Percentiles rank a stretch among this genome's conserved stretches.
phyloP scores from a whole-genome alignment of 331 rosid genomes.

The Dryas integrifolia region DNA sequence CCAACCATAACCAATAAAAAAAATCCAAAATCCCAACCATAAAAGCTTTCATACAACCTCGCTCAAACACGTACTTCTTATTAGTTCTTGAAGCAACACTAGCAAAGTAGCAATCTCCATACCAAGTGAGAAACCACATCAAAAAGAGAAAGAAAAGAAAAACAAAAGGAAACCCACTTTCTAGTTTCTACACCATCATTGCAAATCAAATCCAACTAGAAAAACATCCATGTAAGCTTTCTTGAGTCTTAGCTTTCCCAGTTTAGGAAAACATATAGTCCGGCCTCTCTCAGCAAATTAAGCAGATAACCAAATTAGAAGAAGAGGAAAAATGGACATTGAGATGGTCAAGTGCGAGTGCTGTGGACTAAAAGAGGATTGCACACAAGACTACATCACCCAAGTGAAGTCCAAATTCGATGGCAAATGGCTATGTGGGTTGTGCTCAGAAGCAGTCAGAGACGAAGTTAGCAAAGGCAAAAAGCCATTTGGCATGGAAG shows the following conservation, averaged over 20 bases:
- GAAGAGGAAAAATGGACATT: conserved; percentile 54
- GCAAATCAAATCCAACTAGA: conserved; percentile 39
- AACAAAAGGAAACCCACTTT: conserved; percentile 34
- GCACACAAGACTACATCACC: conserved; percentile 76
- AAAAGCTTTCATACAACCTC: conserved; percentile 30
- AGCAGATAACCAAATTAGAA: conserved; percentile 1
- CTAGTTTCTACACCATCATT: conserved; percentile 39
- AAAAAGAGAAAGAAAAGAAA: conserved; percentile 14
- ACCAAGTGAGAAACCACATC: conserved; percentile 31
- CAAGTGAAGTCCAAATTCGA: conserved; percentile 71
- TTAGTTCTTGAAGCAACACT: conserved; percentile 47
- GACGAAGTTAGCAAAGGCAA: conserved; percentile 73
- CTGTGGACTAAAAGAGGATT: conserved; percentile 91
- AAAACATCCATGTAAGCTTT: conserved; percentile 18
- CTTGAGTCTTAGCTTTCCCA: conserved; percentile 15
- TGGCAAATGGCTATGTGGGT: conserved; percentile 95
- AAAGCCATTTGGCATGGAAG: conserved; percentile 59
- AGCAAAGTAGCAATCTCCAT: conserved; percentile 30
- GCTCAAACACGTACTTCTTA: conserved; percentile 35
- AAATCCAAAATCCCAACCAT: conserved; percentile 25
- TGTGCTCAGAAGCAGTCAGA: conserved; percentile 96
- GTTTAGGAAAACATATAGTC: not conserved
- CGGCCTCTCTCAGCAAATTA: conserved; percentile 2
- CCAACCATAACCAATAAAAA: conserved; percentile 13
- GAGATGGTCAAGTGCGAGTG: conserved; percentile 92